phyloP scores from a whole-genome alignment of 345 rosid genomes.

The Mercurialis annua region DNA sequence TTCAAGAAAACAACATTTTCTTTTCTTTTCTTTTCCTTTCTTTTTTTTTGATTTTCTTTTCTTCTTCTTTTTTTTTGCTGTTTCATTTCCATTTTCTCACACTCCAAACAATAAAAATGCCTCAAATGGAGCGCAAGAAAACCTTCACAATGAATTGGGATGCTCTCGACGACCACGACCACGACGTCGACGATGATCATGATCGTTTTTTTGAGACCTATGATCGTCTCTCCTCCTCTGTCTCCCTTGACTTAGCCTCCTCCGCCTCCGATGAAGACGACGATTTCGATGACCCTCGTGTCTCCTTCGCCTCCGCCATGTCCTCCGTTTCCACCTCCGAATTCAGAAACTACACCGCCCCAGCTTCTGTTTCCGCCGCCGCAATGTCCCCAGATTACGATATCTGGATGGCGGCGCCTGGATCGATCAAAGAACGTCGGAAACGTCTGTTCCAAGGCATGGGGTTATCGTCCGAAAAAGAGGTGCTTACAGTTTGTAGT shows the following conservation, averaged over 20 bases:
- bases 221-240: constrained; percentile 49
- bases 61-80: not conserved
- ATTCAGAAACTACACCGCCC: constrained; percentile 20
- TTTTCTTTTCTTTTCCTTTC: not conserved
- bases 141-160: constrained; percentile 80
- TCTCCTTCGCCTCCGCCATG: constrained; percentile 42
- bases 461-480: constrained; percentile 56
- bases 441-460: constrained; percentile 66
- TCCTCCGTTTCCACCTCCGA: constrained; percentile 37
- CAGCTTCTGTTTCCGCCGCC: constrained; percentile 10
- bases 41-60: not conserved
- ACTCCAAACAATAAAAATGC: not conserved
- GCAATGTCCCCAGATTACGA: constrained; percentile 56
- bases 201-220: constrained; percentile 61
- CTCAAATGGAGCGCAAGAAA: constrained; percentile 47
- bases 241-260: constrained; percentile 52
- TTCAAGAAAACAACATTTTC: not conserved
- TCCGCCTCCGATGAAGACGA: constrained; percentile 68
- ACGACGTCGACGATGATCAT: constrained; percentile 62
- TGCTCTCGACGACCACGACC: constrained; percentile 47
- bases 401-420: constrained; percentile 87
- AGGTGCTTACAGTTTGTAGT: constrained; percentile 32
- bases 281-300: constrained; percentile 59
- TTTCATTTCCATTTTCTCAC: not conserved
- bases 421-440: constrained; percentile 70